These are phyloP conservation scores for Flammula alnicola DNA, from an alignment of 1,284 basidiomycete species.

Conservation along the genomic window DNA sequence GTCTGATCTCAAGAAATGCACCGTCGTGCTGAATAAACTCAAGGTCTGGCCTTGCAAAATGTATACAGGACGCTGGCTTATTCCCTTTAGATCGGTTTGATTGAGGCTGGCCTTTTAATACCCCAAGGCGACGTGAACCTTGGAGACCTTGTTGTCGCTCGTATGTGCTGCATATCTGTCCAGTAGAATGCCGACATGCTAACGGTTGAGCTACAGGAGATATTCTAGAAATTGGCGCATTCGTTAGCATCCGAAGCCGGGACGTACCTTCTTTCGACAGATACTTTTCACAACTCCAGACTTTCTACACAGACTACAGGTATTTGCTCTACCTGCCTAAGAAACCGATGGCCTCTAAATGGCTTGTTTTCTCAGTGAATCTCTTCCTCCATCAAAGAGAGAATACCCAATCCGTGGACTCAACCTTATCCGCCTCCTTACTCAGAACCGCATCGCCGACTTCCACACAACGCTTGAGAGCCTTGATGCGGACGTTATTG, in stretches of 20 bases:
- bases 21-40: constrained; percentile 65
- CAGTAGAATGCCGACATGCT: constrained; percentile 1
- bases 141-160: constrained; percentile 71
- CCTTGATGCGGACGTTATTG: constrained; percentile 76
- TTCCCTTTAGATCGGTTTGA: constrained; percentile 69
- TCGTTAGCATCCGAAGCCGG: constrained; percentile 87
- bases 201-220: constrained; percentile 60
- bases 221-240: constrained; percentile 94
- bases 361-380: constrained; percentile 48
- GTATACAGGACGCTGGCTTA: not conserved
- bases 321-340: constrained; percentile 28
- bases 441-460: constrained; percentile 95
- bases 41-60: constrained; percentile 63
- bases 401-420: constrained; percentile 92
- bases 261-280: constrained; percentile 94
- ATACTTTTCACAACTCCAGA: constrained; percentile 91
- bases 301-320: constrained; percentile 92
- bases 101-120: constrained; percentile 77
- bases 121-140: constrained; percentile 62
- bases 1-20: constrained; percentile 68
- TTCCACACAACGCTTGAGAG: constrained; percentile 99
- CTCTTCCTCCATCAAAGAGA: constrained; percentile 82
- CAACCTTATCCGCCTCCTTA: constrained; percentile 92
- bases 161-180: constrained; percentile 45
- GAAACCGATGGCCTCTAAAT: constrained; percentile 1